Evolutionary conservation across 2,329 filamentous ascomycete species (phyloP), one percentile per base, ranked within the genome.

Genomic region (Fusarium camptoceras): DNA sequence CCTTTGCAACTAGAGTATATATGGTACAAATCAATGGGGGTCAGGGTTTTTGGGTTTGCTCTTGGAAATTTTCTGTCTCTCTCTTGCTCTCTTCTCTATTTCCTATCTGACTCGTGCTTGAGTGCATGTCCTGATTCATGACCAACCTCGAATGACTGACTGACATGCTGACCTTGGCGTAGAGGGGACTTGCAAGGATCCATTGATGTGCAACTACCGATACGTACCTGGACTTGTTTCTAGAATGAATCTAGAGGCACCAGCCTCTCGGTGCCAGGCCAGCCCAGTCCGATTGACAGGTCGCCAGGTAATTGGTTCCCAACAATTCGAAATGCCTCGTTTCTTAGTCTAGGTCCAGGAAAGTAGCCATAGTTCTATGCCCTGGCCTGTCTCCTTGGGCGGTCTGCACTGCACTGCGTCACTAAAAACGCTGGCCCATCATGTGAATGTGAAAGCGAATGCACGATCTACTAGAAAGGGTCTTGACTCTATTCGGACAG

Each of bases 11-110:
- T 71, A 70, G 63, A 70, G n/a, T 53, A 55, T 68, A 71, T 49
- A 64, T 66, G 47, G 67, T 70, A 68, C 65, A 55, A 71, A 71
- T 71, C 67, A 67, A 63, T 31, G 55, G 66, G 55, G 66, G 44
- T 44, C 44, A 63, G 47, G 61, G 25, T 53, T 47, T 48, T 41
- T 28, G 37, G 48, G n/a, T 56, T 55, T 41, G n/a, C 30, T 50
- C 37, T 50, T 60, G 44, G 55, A 63, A 63, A 51, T 54, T 56
- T 24, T 66, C 37, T 50, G 25, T 27, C 18, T 51, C 9, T 50
- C 11, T 60, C 20, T 20, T 37, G 15, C 25, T 49, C 9, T 55
- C 30, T 37, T 47, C 25, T 27, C 28, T 37, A 18, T 18, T 42
- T 9, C 18, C 16, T 54, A 15, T 51, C 66, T 70, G 67, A 68